Evolutionary conservation across 1,284 basidiomycete genomes (phyloP).

Genomic region (Melampsora medusae): DNA sequence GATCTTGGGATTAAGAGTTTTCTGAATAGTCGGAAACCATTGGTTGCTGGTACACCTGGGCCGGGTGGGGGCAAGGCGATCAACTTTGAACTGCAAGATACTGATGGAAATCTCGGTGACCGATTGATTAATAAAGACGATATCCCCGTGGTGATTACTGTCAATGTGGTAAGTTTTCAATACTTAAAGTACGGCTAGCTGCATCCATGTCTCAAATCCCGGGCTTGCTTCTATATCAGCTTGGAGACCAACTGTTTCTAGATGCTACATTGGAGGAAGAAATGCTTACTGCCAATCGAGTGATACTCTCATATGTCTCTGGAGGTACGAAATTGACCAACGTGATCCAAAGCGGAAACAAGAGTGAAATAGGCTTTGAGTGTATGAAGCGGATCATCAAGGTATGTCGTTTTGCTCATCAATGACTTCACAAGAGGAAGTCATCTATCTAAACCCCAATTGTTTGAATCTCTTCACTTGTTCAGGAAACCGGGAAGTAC

Average conservation of each 20-base stretch:
- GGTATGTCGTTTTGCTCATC: conserved; percentile 11
- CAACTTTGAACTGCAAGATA: conserved; percentile 41
- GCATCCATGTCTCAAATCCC: not conserved
- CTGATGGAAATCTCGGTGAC: conserved; percentile 41
- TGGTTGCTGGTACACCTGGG: not conserved
- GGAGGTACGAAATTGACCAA: conserved; percentile 36
- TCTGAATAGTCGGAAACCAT: not conserved
- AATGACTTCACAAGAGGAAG: not conserved
- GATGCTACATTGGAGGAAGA: conserved; percentile 43
- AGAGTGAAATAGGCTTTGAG: conserved; percentile 42
- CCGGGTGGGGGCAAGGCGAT: conserved; percentile 4
- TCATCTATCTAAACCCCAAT: not conserved
- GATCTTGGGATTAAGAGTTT: not conserved
- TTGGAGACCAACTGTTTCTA: conserved; percentile 36
- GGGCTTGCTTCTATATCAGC: not conserved
- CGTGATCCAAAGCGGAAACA: conserved; percentile 38
- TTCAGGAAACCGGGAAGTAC: not conserved
- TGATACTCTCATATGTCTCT: conserved; percentile 37
- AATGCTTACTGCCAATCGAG: conserved; percentile 34
- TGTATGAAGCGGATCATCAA: conserved; percentile 27
- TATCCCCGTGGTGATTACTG: conserved; percentile 29
- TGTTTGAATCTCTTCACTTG: not conserved
- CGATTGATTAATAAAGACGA: conserved; percentile 22
- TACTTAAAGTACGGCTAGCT: not conserved
- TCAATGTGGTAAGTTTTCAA: conserved; percentile 28